Evolutionary conservation across 495 filamentous ascomycete genomes (phyloP).

Genomic region (Aspergillus hancockii): DNA sequence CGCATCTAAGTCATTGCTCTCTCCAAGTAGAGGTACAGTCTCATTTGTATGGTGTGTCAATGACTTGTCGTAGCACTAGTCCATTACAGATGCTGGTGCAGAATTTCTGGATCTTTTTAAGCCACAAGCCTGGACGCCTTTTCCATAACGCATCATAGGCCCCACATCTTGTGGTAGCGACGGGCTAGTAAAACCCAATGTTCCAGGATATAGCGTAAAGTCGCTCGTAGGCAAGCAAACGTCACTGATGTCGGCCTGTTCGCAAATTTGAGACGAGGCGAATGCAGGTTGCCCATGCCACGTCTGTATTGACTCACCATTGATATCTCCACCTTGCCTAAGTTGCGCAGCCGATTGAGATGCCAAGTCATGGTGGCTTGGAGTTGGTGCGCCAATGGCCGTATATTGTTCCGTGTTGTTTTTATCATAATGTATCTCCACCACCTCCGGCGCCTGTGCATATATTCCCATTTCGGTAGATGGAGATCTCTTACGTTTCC

Average conservation of each 20-base stretch:
- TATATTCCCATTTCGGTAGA: neutral
- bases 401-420: neutral
- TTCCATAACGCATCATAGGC: neutral
- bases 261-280: neutral
- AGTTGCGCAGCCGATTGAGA: neutral
- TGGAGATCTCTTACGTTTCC: slow-evolving; percentile 3
- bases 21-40: neutral
- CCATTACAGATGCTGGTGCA: neutral
- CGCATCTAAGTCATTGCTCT: slow-evolving; percentile 13
- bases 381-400: no score
- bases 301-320: neutral
- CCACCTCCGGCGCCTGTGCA: neutral
- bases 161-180: neutral
- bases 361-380: neutral
- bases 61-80: neutral
- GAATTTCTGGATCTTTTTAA: neutral
- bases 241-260: neutral
- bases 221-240: neutral
- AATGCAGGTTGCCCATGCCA: neutral
- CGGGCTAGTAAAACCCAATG: neutral
- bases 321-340: neutral
- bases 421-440: neutral
- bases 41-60: neutral
- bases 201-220: neutral
- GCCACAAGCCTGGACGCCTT: neutral